phyloP scores from a whole-genome alignment of 768 basidiomycete genomes.

The Cystofilobasidium macerans region DNA sequence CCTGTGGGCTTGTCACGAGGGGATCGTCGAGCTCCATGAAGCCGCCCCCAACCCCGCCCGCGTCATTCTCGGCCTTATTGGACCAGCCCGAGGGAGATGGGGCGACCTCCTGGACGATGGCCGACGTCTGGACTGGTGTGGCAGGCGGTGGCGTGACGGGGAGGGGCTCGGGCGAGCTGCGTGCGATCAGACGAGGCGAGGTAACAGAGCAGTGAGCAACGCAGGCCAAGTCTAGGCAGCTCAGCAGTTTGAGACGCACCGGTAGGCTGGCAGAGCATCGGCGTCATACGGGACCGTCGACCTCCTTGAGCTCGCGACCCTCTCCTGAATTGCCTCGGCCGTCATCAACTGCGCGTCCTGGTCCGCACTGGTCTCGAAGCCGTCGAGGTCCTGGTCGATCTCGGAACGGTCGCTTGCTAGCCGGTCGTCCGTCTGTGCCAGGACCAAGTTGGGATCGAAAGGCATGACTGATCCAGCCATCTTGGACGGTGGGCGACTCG shows the following conservation, averaged over 20 bases:
- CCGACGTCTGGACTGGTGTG: background rate
- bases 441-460: too few species aligned
- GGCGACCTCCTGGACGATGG: background rate
- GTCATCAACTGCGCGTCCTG: background rate
- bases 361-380: background rate
- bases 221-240: background rate
- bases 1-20: background rate
- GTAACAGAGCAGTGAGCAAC: background rate
- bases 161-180: background rate
- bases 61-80: background rate
- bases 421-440: background rate
- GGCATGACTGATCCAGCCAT: too few species aligned
- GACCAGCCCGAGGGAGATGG: background rate
- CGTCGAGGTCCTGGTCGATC: background rate
- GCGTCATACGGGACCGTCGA: background rate
- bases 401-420: background rate
- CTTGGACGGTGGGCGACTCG: too few species aligned
- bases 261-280: background rate
- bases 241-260: too few species aligned
- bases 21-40: background rate
- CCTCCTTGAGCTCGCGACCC: background rate
- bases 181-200: background rate
- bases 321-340: background rate
- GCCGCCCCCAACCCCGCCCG: background rate
- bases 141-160: background rate